A percentile compares a stretch with the other conserved stretches of the same genome.
phyloP scores from a whole-genome alignment of 164 flowering plant species.

The Nelumbo lutea region DNA sequence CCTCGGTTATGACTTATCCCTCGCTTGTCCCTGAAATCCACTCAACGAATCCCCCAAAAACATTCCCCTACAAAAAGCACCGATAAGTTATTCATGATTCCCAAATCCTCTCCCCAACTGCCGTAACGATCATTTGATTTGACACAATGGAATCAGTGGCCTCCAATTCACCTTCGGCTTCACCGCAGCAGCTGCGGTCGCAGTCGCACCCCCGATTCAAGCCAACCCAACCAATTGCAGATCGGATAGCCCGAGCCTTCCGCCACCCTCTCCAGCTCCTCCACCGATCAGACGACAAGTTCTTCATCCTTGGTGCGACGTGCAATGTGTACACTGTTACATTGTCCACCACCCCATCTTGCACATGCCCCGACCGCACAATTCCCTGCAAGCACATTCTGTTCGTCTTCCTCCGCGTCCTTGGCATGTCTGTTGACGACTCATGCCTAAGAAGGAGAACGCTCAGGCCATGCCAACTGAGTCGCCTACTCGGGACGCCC shows the following conservation, averaged over 20 bases:
- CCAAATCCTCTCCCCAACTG: not conserved
- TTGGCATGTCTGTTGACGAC: constrained; percentile 55
- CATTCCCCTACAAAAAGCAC: constrained; percentile 12
- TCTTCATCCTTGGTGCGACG: constrained; percentile 77
- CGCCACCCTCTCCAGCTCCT: constrained; percentile 72
- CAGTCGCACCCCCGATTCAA: constrained; percentile 13
- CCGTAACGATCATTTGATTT: constrained; percentile 4
- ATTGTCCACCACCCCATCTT: constrained; percentile 46
- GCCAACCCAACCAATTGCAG: constrained; percentile 44
- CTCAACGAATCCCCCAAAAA: constrained; percentile 27
- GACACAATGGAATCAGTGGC: constrained; percentile 33
- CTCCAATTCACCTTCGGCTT: constrained; percentile 41
- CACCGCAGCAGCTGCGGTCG: constrained; percentile 1
- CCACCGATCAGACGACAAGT: constrained; percentile 52
- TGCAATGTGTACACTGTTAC: constrained; percentile 78
- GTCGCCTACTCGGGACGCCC: constrained; percentile 44
- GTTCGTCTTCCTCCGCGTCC: constrained; percentile 62
- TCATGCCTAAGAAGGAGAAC: constrained; percentile 45
- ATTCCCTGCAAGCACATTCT: constrained; percentile 88
- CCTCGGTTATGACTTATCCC: constrained; percentile 26
- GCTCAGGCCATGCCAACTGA: constrained; percentile 58
- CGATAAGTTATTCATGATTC: not conserved
- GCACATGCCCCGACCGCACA: constrained; percentile 83
- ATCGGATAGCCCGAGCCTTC: constrained; percentile 64
- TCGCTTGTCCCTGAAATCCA: constrained; percentile 35